Evolutionary conservation across 768 basidiomycete species (phyloP).

Genomic region (Kwoniella sp.): DNA sequence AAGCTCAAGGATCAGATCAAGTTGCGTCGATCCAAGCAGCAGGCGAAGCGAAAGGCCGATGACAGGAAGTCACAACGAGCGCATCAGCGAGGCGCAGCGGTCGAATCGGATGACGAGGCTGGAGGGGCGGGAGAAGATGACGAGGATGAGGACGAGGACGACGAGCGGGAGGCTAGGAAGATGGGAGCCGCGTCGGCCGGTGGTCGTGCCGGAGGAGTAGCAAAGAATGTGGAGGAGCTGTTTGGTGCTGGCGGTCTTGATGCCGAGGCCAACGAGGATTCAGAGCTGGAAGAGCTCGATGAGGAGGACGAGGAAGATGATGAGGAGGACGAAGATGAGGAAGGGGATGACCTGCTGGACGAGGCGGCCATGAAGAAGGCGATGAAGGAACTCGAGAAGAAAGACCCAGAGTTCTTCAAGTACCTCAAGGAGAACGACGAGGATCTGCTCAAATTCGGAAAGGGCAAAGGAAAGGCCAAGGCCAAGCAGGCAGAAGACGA

Average conservation of each 20-base stretch:
- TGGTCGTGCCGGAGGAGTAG: conserved; percentile 34
- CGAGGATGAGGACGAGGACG: conserved; percentile 49
- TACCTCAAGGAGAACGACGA: conserved; percentile 93
- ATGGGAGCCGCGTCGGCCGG: conserved; percentile 22
- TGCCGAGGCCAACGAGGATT: conserved; percentile 18
- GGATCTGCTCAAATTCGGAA: conserved; percentile 78
- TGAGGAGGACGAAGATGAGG: conserved; percentile 60
- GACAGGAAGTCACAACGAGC: conserved; percentile 55
- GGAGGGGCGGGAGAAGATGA: conserved; percentile 48
- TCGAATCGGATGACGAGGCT: conserved; percentile 33
- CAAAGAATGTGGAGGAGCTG: conserved; percentile 41
- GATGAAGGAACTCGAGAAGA: conserved; percentile 81
- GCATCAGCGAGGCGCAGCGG: conserved; percentile 48
- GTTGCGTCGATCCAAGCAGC: conserved; percentile 73
- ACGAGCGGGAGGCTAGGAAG: conserved; percentile 36
- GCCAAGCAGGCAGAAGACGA: conserved; percentile 26
- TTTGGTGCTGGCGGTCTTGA: conserved; percentile 31
- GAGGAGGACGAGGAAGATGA: conserved; percentile 43
- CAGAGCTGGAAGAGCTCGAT: conserved; percentile 26
- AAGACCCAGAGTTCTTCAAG: conserved; percentile 99
- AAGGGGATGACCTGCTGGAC: conserved; percentile 59
- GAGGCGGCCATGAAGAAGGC: conserved; percentile 72
- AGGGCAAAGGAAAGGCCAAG: conserved; percentile 31
- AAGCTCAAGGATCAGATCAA: conserved; percentile 82
- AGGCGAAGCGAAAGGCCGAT: conserved; percentile 67